A percentile compares a stretch with the other conserved stretches of the same genome.
Evolutionary conservation across 1,139 yeast genomes (phyloP).

Genomic region (Kodamaea fungicola): DNA sequence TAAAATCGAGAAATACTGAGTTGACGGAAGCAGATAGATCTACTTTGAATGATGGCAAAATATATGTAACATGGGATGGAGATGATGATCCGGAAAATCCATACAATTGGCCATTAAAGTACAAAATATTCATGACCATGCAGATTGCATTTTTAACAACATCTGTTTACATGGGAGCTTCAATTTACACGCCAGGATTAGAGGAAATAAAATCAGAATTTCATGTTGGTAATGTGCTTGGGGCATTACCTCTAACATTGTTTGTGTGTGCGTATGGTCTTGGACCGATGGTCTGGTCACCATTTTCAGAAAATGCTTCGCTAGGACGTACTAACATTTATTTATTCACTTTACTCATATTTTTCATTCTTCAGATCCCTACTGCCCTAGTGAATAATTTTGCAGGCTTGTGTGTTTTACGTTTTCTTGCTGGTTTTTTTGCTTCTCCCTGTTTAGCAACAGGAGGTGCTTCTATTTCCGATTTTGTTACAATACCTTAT

Average conservation of each 20-base stretch:
- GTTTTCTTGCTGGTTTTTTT: slow-evolving; percentile 33
- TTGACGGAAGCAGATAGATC: too few relatives aligned
- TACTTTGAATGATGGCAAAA: too few relatives aligned
- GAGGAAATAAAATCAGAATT: slow-evolving; percentile 26
- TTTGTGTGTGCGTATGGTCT: slow-evolving; percentile 39
- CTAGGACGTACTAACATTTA: slow-evolving; percentile 52
- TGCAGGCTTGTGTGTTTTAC: slow-evolving; percentile 27
- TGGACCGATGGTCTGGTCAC: slow-evolving; percentile 38
- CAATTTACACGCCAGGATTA: slow-evolving; percentile 59
- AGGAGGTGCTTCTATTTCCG: slow-evolving; percentile 36
- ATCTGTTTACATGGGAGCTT: slow-evolving; percentile 58
- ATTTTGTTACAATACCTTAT: slow-evolving; percentile 23
- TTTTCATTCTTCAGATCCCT: slow-evolving; percentile 29
- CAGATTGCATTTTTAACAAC: slow-evolving; percentile 45
- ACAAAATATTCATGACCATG: slow-evolving; percentile 35
- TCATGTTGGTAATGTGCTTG: slow-evolving; percentile 21
- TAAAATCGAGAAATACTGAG: neutral
- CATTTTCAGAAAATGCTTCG: slow-evolving; percentile 35
- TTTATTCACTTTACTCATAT: slow-evolving; percentile 25
- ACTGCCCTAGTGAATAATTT: slow-evolving; percentile 27
- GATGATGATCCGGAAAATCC: slow-evolving; percentile 58
- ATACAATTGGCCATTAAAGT: slow-evolving; percentile 46
- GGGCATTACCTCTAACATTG: slow-evolving; percentile 31
- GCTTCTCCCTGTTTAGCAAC: slow-evolving; percentile 35
- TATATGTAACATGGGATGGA: slow-evolving; percentile 36